Evolutionary conservation across 2,329 filamentous ascomycete species (phyloP), one percentile per base, ranked within the genome.

Genomic region (Cadophora luteo-olivacea): DNA sequence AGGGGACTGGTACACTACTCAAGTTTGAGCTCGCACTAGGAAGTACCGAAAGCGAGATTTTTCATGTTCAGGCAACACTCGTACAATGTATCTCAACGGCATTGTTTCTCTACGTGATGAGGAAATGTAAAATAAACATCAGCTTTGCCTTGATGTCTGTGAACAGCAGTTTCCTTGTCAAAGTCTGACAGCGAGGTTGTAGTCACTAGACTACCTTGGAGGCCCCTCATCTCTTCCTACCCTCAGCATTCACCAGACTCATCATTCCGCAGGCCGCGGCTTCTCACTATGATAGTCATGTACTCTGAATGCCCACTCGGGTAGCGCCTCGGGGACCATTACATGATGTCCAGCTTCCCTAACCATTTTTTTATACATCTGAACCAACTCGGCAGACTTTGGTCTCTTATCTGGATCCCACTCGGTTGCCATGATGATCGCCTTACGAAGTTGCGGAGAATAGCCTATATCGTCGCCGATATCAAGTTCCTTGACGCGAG

Each of bases 221-320:
- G 14, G 14, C 14, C 4, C 24, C 29, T 55, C 14, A 19, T 33
- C 52, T 33, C 52, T 9, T 33, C 14, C 1, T 6, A 11, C 33
- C 36, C 36, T 14, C 36, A 9, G 9, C 36, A 5, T 38, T 38
- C 3, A 38, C 3, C 36, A 14, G 4, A 38, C 36, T 25, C 36
- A 29, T 45, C 11, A 61, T 32, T 48, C 58, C 4, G 58, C 58
- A 29, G 58, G 58, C 14, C 36, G 24, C 29, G 55, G 41, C 22
- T n/a, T 38, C 16, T 41, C 61, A 32, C 69, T 33, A 55, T 72
- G 70, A 41, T 73, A 75, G 25, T 74, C 70, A 66, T 75, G 73
- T 2, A 68, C 64, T 25, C 61, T 70, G 3, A 72, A 72, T 25
- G 69, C 69, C 73, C 73, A 75, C 5, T 49, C 54, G 4, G 73